These are phyloP conservation scores for Camelina neglecta DNA, from an alignment of 345 rosid genomes.

Conservation along the genomic window DNA sequence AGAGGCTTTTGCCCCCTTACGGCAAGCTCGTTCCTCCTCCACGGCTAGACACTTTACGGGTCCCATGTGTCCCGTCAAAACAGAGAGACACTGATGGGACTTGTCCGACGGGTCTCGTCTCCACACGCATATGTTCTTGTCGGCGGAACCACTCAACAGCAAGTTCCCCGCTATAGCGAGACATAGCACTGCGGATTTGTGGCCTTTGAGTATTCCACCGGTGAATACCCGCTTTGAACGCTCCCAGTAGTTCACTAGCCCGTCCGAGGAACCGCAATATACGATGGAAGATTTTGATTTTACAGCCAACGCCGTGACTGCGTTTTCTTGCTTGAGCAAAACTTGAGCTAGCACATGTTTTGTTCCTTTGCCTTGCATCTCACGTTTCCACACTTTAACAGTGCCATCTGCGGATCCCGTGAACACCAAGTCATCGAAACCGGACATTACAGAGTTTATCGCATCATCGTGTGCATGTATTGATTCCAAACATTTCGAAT, in stretches of 20 bases:
- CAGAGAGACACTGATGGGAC: conserved; percentile 60
- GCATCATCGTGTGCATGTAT: conserved; percentile 72
- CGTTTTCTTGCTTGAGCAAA: conserved; percentile 69
- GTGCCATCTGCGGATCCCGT: conserved; percentile 82
- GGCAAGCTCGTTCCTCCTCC: conserved; percentile 45
- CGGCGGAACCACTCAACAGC: conserved; percentile 88
- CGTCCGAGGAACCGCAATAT: conserved; percentile 77
- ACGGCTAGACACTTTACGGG: conserved; percentile 87
- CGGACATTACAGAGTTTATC: conserved; percentile 57
- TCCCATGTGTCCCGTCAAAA: conserved; percentile 77
- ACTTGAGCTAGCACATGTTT: conserved; percentile 61
- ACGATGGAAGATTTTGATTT: conserved; percentile 49
- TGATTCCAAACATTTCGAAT: conserved; percentile 65
- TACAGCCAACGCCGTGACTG: conserved; percentile 78
- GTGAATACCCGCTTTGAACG: conserved; percentile 52
- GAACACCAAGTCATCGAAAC: conserved; percentile 57
- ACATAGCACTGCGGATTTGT: conserved; percentile 70
- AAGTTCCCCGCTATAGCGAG: conserved; percentile 60
- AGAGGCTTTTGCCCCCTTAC: conserved; percentile 4
- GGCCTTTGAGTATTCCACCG: conserved; percentile 67
- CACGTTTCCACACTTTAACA: conserved; percentile 69
- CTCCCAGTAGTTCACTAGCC: conserved; percentile 73
- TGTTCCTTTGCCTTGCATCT: conserved; percentile 60
- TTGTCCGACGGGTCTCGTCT: conserved; percentile 57
- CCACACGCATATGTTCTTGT: conserved; percentile 84